A percentile compares a stretch with the other conserved stretches of the same genome.
Conservation (phyloP, 2,329 filamentous ascomycete species). For the Colletotrichum agaves region DNA sequence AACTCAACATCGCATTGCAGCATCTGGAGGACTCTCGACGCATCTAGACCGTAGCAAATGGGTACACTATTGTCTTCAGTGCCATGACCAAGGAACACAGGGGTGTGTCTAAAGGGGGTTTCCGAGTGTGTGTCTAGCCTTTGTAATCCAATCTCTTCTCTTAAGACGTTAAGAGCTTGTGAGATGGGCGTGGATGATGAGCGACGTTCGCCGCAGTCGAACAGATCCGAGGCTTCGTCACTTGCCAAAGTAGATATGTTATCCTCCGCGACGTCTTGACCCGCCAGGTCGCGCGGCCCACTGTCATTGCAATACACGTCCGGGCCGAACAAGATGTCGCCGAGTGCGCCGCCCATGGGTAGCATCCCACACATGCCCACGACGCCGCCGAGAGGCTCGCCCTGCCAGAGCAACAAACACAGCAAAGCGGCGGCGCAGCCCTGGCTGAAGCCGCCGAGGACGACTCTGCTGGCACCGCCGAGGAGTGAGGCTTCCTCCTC, state of each 20-base stretch:
- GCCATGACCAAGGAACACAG: constrained; percentile 60
- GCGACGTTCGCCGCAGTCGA: not conserved
- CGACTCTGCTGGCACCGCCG: constrained; percentile 50
- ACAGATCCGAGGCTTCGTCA: not conserved
- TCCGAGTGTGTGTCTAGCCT: not conserved
- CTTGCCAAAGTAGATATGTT: not conserved
- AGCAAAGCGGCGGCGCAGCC: constrained; percentile 60
- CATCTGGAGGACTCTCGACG: constrained; percentile 46
- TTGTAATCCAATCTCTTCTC: constrained; percentile 22
- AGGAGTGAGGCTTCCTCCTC: constrained; percentile 49
- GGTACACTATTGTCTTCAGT: constrained; percentile 54
- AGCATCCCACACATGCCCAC: constrained; percentile 59
- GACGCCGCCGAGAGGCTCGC: constrained; percentile 48
- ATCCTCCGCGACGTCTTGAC: not conserved
- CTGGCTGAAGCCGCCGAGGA: constrained; percentile 64
- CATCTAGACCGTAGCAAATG: constrained; percentile 47
- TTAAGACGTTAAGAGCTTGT: constrained; percentile 2
- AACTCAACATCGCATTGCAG: constrained; percentile 50
- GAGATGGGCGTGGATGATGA: not conserved
- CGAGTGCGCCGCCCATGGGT: constrained; percentile 51
- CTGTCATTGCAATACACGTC: not conserved
- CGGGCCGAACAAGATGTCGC: constrained; percentile 31
- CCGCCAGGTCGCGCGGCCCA: not conserved
- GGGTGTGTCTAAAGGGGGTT: constrained; percentile 43
- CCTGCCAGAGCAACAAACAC: constrained; percentile 56